Evolutionary conservation across 2,329 filamentous ascomycete species (phyloP), one percentile per base, ranked within the genome.

Genomic region (Aspergillus pseudonomiae): DNA sequence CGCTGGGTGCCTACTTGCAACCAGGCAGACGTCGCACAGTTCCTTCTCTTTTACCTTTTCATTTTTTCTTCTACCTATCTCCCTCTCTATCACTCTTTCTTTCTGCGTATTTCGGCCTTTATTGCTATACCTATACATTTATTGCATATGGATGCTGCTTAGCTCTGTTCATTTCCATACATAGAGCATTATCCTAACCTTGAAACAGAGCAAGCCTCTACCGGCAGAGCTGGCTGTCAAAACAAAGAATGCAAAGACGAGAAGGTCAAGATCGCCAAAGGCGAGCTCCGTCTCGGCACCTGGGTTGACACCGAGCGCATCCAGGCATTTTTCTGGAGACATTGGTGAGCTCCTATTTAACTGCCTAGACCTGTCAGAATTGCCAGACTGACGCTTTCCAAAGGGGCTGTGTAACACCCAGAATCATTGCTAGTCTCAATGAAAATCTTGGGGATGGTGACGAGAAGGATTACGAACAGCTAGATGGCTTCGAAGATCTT

Each of bases 401-500:
- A 26, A 57, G 94, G 94, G 94, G 94, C 34, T 98, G 94, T 71
- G 87, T 94, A 41, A 96, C 93, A 19, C 93, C 93, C 26, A 83
- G 85, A 60, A 87, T 92, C 72, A 81, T 97, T 63, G 73, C 81
- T 62, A 89, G 91, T 55, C 85, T 89, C 63, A 83, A 88, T 6
- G 76, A 81, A 9, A 83, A 88, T 65, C 53, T 75, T 43, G 68
- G 65, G 3, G 71, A 74, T 6, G 81, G 80, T 11, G 82, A 79
- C 34, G 78, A 78, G 1, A 84, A 81, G 60, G 85, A 93, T 64
- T 86, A 87, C 70, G 86, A 91, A 52, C 79, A 86, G 64, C 83
- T 97, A 61, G 92, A 97, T 74, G 93, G 92, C 63, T 96, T 86
- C 67, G 92, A 96, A 26, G 92, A 95, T 66, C 79, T 96, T 3